Evolutionary conservation across 352 stramenopile genomes (phyloP).

Genomic region (Phytophthora pinifolia): DNA sequence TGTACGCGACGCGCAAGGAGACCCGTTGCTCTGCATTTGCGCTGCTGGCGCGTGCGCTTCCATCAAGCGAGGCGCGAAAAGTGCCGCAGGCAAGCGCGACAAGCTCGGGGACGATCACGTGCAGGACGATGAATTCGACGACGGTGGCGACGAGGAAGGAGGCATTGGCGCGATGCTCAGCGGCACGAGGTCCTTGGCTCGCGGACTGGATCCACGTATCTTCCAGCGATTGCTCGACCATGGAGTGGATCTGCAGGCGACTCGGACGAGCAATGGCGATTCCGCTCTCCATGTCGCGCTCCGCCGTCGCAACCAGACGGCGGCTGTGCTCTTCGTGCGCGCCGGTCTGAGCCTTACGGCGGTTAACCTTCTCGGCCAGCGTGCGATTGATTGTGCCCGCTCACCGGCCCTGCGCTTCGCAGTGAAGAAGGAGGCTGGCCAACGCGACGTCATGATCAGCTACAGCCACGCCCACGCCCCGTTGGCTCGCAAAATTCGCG

Average conservation of each 20-base stretch:
- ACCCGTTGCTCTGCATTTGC: slow-evolving; percentile 69
- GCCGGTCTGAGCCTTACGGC: slow-evolving; percentile 67
- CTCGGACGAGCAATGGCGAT: slow-evolving; percentile 61
- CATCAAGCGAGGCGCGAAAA: slow-evolving; percentile 27
- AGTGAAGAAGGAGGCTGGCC: slow-evolving; percentile 82
- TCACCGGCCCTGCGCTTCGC: slow-evolving; percentile 74
- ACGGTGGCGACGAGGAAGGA: slow-evolving; percentile 26
- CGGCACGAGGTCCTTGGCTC: slow-evolving; percentile 26
- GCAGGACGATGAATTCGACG: slow-evolving; percentile 26
- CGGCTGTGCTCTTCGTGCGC: slow-evolving; percentile 66
- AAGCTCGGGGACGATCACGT: slow-evolving; percentile 27
- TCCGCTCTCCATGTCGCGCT: slow-evolving; percentile 76
- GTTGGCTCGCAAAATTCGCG: slow-evolving; percentile 65
- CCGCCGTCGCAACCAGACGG: slow-evolving; percentile 65
- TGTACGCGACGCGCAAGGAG: slow-evolving; percentile 56
- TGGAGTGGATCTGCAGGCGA: slow-evolving; percentile 58
- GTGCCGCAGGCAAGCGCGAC: slow-evolving; percentile 19
- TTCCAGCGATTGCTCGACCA: slow-evolving; percentile 52
- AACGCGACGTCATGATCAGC: slow-evolving; percentile 88
- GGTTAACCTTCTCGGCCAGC: slow-evolving; percentile 61
- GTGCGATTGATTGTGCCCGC: slow-evolving; percentile 70
- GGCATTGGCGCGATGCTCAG: slow-evolving; percentile 23
- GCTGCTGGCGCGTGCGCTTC: slow-evolving; percentile 46
- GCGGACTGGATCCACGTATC: slow-evolving; percentile 51
- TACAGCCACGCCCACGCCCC: slow-evolving; percentile 79